Evolutionary conservation across 129 eudicot genomes (phyloP), one percentile per base, ranked within the genome.

Genomic region (Chrysanthemum seticuspe): DNA sequence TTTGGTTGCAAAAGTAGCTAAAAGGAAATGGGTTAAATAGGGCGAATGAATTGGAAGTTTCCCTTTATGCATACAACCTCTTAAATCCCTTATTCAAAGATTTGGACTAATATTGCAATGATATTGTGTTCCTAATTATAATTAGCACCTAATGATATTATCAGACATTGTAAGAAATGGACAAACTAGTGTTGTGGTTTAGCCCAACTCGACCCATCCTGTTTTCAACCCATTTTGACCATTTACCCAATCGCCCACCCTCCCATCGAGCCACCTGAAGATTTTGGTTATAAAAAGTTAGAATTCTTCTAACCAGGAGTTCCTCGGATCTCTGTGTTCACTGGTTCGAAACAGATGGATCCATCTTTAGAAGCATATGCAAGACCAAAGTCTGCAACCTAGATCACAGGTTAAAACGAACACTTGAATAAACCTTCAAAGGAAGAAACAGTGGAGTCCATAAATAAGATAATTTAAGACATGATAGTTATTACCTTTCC

Each of bases 321-420:
- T 81, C 99, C 99, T 62, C 91, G 84, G 76, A 95, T 89, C 16
- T 95, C 91, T 6, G 99, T 88, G 84, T 86, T 90, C 36, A 90
- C 87, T 49, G 99, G 89, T 78, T 88, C 97, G 61, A 95, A 95
- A 83, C 88, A 85, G 12, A 95, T 77, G 49, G 99, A 88, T 61
- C 99, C 96, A 70, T 85, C 96, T 76, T 86, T 85, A 51, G 97
- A 86, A 59, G 93, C 99, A 80, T 77, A 88, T 57, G 91, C 96
- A 71, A 95, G 99, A 68, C 99, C 97, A 80, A 90, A 95, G 77
- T 90, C 99, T 68, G 99, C 99, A 86, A 95, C 89, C 97, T 94
- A 78, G 77, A 87, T 40, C 74, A 72, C 73, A 44, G 50, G 67
- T 74, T 34, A 59, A 21, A 47, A 50, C 18, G 10, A 18, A 45